These are phyloP conservation scores for Diaporthe citri DNA, from an alignment of 2,329 filamentous ascomycete species.

Conservation along the genomic window DNA sequence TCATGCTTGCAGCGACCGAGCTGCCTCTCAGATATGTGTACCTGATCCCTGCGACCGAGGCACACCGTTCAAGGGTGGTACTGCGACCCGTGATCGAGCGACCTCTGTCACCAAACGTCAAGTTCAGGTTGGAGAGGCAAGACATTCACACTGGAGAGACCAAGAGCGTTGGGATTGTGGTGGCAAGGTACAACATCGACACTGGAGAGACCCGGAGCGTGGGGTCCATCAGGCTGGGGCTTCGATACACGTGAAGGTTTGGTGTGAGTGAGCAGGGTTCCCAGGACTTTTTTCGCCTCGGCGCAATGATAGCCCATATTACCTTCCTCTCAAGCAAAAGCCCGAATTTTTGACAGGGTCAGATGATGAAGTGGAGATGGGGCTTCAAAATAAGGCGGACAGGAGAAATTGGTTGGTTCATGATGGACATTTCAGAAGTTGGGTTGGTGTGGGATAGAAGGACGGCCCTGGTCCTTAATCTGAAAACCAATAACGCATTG, in stretches of 20 bases:
- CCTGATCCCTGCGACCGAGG: background rate
- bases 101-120: background rate
- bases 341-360: no score
- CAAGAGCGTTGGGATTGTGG: background rate
- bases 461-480: background rate
- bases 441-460: background rate
- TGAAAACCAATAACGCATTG: background rate
- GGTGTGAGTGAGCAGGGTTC: background rate
- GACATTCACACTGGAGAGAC: background rate
- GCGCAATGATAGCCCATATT: background rate
- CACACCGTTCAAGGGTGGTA: background rate
- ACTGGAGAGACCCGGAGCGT: background rate
- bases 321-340: background rate
- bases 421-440: background rate
- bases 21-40: background rate
- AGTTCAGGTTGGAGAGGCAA: background rate
- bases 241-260: background rate
- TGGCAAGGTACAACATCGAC: background rate
- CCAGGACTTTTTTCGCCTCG: no score
- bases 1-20: background rate
- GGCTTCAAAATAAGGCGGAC: conserved; percentile 4
- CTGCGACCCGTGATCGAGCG: background rate
- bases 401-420: no score
- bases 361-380: background rate
- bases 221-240: background rate